Base-by-base conservation (phyloP, 495 filamentous ascomycete species). In the Aspergillus asperescens region DNA sequence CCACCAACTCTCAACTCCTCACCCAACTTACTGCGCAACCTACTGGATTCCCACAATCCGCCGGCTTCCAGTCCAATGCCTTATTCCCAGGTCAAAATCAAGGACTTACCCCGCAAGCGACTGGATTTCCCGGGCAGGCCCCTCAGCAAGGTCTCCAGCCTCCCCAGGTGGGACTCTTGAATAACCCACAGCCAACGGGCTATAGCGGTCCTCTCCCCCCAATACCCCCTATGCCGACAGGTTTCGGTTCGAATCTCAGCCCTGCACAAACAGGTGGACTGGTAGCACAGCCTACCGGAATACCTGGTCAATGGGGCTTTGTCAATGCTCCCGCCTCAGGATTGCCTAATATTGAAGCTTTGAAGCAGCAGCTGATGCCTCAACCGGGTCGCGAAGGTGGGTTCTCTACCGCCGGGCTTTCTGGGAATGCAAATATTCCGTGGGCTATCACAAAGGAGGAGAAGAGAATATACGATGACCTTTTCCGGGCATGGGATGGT, bases 381-480 rank as follows among this genome's bases (percentile, higher is more conserved):
- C 93, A 97, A 60, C 83, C 87, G 51, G 94, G 94, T 23, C 86
- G 94, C 5, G 94, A 96, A 68, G 85, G 88, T 56, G 89, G 88
- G 5, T 97, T 89, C 59, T 92, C 86, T n/a, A 91, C 90, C 12
- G 76, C 81, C 50, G 90, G 91, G 7, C 76, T 99, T 22, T 85
- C 87, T 25, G 94, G 94, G 42, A 97, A 94, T 74, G 94, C 94
- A 7, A 88, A 85, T 5, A 90, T 99, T 62, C 92, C 94, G 3
- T 99, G 92, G 93, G 93, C 94, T 20, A 92, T 99, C 48, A 99
- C 94, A 7, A 99, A 99, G 68, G 89, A 95, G 56, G 94, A 99
- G 69, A 99, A 99, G 75, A 92, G 88, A 50, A 86, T 93, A 47
- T 99, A 97, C 56, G 94, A 99, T 72, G 82, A 90, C 53, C 76